Percentiles rank a stretch among this genome's conserved stretches.
Evolutionary conservation across 495 filamentous ascomycete species (phyloP).

Genomic region (Xylaria grammica): DNA sequence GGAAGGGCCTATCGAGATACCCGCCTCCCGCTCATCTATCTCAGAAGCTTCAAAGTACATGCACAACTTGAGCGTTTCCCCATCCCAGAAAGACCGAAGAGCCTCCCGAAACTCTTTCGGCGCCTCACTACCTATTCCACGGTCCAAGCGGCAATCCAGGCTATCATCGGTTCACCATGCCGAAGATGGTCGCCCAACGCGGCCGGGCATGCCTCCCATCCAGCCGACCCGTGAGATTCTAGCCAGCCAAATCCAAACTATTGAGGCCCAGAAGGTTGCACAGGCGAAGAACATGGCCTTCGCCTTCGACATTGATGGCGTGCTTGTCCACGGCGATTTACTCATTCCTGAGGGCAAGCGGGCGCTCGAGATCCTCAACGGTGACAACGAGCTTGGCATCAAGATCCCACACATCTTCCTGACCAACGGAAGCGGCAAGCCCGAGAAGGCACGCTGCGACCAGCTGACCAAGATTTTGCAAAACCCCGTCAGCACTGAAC

Average conservation of each 20-base stretch:
- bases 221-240: constrained; percentile 70
- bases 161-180: constrained; percentile 58
- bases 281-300: constrained; percentile 71
- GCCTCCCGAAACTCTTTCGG: constrained; percentile 82
- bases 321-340: constrained; percentile 68
- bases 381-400: constrained; percentile 70
- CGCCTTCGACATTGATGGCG: constrained; percentile 71
- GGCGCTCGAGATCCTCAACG: constrained; percentile 68
- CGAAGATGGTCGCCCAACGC: constrained; percentile 40
- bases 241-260: constrained; percentile 73
- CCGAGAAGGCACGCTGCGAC: constrained; percentile 59
- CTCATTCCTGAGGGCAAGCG: constrained; percentile 64
- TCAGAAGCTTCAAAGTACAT: constrained; percentile 73
- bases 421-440: constrained; percentile 70
- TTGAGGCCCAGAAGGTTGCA: constrained; percentile 69
- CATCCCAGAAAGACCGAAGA: constrained; percentile 69
- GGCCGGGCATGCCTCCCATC: constrained; percentile 54
- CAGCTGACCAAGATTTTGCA: constrained; percentile 64
- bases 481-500: constrained; percentile 63
- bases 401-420: constrained; percentile 75
- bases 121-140: constrained; percentile 74
- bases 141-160: constrained; percentile 70
- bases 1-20: constrained; percentile 69
- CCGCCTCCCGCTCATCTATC: constrained; percentile 70
- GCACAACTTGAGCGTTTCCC: constrained; percentile 72